phyloP scores from a whole-genome alignment of 305 asterid genomes.

The Fraxinus albicans region DNA sequence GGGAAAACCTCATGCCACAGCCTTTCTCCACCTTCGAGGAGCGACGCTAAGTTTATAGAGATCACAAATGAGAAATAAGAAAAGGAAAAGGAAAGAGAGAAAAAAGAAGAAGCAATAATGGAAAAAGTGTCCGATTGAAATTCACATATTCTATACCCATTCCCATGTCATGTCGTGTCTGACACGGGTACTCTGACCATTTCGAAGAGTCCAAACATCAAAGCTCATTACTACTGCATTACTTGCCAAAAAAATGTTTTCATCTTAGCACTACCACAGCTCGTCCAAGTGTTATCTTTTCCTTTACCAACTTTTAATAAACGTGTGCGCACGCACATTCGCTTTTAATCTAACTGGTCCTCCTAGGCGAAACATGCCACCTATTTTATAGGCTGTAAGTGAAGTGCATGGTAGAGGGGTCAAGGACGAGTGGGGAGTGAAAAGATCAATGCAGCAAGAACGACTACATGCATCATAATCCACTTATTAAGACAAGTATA shows the following conservation, averaged over 20 bases:
- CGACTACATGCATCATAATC: background rate
- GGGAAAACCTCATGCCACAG: no score
- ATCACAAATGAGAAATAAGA: no score
- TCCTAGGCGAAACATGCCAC: background rate
- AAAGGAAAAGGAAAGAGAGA: no score
- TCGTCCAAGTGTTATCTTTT: background rate
- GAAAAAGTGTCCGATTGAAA: no score
- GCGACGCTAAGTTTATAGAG: no score
- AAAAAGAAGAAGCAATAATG: no score
- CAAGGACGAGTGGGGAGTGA: background rate
- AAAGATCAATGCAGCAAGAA: background rate
- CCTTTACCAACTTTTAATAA: background rate
- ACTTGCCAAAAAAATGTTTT: background rate
- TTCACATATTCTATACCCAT: no score
- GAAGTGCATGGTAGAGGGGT: background rate
- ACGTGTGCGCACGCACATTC: background rate
- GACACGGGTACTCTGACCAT: no score
- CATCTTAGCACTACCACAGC: background rate
- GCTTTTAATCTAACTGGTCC: background rate
- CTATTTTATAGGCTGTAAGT: background rate
- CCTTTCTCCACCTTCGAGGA: no score
- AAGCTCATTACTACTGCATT: background rate
- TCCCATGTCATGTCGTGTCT: no score
- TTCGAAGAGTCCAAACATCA: no score
- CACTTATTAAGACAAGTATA: background rate